Percentiles rank a stretch among this genome's conserved stretches.
These are phyloP conservation scores for Colletotrichum acutatum DNA, from an alignment of 2,329 filamentous ascomycete genomes.

Conservation along the genomic window DNA sequence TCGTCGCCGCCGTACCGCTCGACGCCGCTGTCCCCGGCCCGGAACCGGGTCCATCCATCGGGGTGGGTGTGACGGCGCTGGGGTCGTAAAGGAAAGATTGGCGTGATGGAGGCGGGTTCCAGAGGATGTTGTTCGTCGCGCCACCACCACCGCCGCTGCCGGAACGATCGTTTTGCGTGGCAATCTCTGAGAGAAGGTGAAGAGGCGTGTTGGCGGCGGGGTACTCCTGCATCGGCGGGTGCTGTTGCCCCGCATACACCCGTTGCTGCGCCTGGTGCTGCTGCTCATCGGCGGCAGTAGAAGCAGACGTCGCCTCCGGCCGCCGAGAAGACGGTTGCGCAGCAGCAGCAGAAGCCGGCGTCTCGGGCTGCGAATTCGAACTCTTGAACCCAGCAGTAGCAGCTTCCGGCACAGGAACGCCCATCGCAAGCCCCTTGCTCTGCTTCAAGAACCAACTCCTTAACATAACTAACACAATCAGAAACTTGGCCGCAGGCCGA, in stretches of 20 bases:
- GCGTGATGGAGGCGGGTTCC: conserved; percentile 39
- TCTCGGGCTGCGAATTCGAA: neutral
- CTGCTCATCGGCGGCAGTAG: conserved; percentile 26
- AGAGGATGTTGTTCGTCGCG: conserved; percentile 32
- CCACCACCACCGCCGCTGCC: neutral
- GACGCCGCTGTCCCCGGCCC: conserved; percentile 4
- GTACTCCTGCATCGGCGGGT: conserved; percentile 39
- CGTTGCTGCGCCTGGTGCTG: conserved; percentile 38
- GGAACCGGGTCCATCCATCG: conserved; percentile 7
- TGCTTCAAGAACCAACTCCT: conserved; percentile 74
- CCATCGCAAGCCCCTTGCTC: conserved; percentile 42
- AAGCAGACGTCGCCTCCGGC: neutral
- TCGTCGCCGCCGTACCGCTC: conserved; percentile 14
- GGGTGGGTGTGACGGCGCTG: conserved; percentile 1
- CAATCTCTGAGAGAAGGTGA: conserved; percentile 67
- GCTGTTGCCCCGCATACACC: conserved; percentile 36
- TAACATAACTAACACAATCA: conserved; percentile 76
- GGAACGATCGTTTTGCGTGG: conserved; percentile 52
- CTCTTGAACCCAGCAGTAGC: neutral
- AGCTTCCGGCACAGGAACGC: conserved; percentile 20
- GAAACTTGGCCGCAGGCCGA: conserved; percentile 75
- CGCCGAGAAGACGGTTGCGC: neutral
- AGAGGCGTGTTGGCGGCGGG: conserved; percentile 61
- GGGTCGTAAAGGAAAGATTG: conserved; percentile 53
- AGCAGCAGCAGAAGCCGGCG: neutral